A percentile compares a stretch with the other conserved stretches of the same genome.
These are phyloP conservation scores for Sporobolomyces phaffii DNA, from an alignment of 768 basidiomycete species.

Conservation along the genomic window DNA sequence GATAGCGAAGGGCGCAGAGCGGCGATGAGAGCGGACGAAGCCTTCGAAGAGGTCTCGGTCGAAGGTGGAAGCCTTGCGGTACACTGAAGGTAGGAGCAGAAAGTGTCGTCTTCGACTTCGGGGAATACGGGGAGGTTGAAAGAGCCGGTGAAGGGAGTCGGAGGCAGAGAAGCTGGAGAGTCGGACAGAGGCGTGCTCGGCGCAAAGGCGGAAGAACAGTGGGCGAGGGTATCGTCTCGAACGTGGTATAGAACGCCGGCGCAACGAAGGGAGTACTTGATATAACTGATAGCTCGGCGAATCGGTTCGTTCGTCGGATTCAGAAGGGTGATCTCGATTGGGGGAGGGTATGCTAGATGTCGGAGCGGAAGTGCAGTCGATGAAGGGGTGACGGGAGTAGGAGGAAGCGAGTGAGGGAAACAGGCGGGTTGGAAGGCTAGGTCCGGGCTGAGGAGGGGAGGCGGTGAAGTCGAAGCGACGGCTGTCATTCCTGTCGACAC, in stretches of 20 bases:
- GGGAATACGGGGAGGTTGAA: conserved; percentile 8
- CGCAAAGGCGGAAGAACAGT: neutral
- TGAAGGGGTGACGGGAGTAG: neutral
- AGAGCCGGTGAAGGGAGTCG: conserved; percentile 11
- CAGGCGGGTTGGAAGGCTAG: neutral
- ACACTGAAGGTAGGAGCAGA: conserved; percentile 30
- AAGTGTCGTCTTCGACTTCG: conserved; percentile 7
- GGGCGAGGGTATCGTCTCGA: conserved; percentile 4
- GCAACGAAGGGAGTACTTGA: conserved; percentile 45
- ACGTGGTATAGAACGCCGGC: conserved; percentile 45
- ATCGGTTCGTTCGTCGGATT: conserved; percentile 43
- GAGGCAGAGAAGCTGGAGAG: conserved; percentile 8
- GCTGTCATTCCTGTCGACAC: neutral
- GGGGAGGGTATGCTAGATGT: conserved; percentile 4
- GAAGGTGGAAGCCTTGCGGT: conserved; percentile 14
- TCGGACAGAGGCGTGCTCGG: neutral
- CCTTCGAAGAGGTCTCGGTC: neutral
- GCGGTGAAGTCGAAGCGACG: neutral
- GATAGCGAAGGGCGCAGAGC: conserved; percentile 17
- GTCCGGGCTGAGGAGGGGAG: neutral
- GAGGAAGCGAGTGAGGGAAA: conserved; percentile 3
- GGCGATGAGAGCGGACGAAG: conserved; percentile 29
- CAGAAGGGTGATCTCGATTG: conserved; percentile 35
- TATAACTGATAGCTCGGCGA: conserved; percentile 41
- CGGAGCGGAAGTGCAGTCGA: neutral